Evolutionary conservation across 1,284 basidiomycete species (phyloP).

Genomic region (Farysia itapuensis): DNA sequence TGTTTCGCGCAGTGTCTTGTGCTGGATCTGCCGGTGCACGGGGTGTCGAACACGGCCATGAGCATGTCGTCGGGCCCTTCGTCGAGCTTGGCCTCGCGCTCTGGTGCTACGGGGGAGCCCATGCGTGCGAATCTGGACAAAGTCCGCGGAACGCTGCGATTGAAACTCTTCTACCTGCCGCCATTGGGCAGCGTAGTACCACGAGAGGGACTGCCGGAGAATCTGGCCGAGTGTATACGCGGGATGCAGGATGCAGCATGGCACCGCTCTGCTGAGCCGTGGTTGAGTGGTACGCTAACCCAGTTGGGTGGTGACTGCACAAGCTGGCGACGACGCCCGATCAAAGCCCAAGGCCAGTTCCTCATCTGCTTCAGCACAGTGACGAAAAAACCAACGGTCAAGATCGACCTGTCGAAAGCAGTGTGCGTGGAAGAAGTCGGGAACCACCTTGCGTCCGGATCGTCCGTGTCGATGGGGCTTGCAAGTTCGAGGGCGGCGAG

Average conservation of each 20-base stretch:
- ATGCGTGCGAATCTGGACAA: conserved; percentile 35
- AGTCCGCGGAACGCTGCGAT: conserved; percentile 48
- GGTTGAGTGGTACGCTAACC: conserved; percentile 79
- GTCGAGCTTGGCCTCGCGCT: conserved; percentile 30
- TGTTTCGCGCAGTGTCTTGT: conserved; percentile 44
- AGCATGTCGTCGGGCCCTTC: conserved; percentile 35
- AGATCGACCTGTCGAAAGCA: conserved; percentile 86
- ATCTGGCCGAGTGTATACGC: conserved; percentile 86
- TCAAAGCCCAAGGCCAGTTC: conserved; percentile 81
- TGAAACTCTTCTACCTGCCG: conserved; percentile 75
- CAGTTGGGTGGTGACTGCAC: conserved; percentile 90
- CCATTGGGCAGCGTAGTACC: conserved; percentile 80
- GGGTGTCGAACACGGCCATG: conserved; percentile 34
- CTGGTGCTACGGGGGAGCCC: conserved; percentile 13
- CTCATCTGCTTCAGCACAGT: conserved; percentile 91
- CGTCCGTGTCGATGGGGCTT: conserved; percentile 22
- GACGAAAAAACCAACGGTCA: conserved; percentile 84
- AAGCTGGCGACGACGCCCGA: conserved; percentile 83
- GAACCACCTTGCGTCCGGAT: conserved; percentile 59
- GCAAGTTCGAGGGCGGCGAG: conserved; percentile 12
- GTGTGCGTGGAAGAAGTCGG: conserved; percentile 75
- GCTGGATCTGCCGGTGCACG: conserved; percentile 52
- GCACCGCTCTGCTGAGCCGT: conserved; percentile 85
- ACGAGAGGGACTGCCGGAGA: conserved; percentile 78
- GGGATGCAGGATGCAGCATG: conserved; percentile 83